Percentiles rank a stretch among this genome's conserved stretches.
phyloP scores from a whole-genome alignment of 208 protist genomes.

The Trypanosoma lewisi region DNA sequence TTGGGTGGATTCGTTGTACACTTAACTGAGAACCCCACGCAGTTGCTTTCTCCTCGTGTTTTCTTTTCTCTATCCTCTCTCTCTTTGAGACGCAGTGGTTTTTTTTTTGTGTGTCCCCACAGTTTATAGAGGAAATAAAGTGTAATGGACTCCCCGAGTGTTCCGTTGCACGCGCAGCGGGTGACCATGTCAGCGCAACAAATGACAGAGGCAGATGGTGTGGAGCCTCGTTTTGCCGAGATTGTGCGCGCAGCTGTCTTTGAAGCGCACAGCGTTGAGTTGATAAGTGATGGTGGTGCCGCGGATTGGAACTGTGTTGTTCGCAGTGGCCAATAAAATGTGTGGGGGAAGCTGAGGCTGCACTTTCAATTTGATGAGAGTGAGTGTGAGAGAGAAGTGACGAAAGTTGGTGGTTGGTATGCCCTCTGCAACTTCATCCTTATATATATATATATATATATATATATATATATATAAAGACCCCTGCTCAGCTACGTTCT shows the following conservation, averaged over 20 bases:
- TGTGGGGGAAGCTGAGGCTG: no score
- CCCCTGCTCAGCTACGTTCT: no score
- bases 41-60: background rate
- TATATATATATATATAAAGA: no score
- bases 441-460: no score
- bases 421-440: no score
- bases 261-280: slow-evolving; percentile 24
- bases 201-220: slow-evolving; percentile 19
- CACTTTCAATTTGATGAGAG: no score
- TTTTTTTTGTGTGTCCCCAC: no score
- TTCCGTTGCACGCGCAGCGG: slow-evolving; percentile 28
- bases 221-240: slow-evolving; percentile 30
- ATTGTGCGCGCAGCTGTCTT: slow-evolving; percentile 30
- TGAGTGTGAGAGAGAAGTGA: no score
- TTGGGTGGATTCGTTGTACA: no score
- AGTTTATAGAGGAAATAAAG: background rate
- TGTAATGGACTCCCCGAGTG: background rate
- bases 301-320: slow-evolving; percentile 32
- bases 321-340: background rate
- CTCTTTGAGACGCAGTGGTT: background rate
- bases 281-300: slow-evolving; percentile 17
- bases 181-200: slow-evolving; percentile 36
- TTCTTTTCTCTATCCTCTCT: background rate
- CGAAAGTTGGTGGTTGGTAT: no score
- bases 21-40: background rate